Conservation (phyloP, 805 yeast species). For the Torulaspora delbrueckii region DNA sequence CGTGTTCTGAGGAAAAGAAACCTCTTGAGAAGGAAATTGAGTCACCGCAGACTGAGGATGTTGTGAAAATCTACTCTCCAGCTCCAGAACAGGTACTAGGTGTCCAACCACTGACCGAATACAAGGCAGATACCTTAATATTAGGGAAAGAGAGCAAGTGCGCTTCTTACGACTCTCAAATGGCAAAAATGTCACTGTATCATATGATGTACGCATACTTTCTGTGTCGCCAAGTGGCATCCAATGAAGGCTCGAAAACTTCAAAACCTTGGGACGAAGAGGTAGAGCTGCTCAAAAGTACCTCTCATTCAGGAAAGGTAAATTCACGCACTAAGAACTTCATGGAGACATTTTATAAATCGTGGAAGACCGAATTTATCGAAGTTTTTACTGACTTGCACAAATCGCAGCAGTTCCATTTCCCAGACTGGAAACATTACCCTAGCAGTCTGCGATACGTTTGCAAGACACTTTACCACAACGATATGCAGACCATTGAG, state of each 20-base stretch:
- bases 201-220: slow-evolving; percentile 29
- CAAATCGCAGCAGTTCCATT: slow-evolving; percentile 22
- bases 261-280: slow-evolving; percentile 18
- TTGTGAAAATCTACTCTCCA: background rate
- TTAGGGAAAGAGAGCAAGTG: slow-evolving; percentile 8
- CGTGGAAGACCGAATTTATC: slow-evolving; percentile 24
- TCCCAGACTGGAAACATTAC: slow-evolving; percentile 28
- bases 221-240: slow-evolving; percentile 18
- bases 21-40: background rate
- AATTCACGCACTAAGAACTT: background rate
- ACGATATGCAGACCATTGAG: slow-evolving; percentile 19
- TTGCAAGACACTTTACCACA: slow-evolving; percentile 19
- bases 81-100: background rate
- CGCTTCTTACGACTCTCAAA: slow-evolving; percentile 14
- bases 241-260: background rate
- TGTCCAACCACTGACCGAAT: slow-evolving; percentile 6
- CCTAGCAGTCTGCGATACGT: slow-evolving; percentile 20
- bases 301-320: background rate
- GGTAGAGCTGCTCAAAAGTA: slow-evolving; percentile 6
- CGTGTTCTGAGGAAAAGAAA: background rate
- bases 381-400: slow-evolving; percentile 12
- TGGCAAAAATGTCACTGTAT: slow-evolving; percentile 27
- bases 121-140: slow-evolving; percentile 4
- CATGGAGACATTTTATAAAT: slow-evolving; percentile 19
- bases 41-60: background rate